These are phyloP conservation scores for Alternaria sp. DNA, from an alignment of 2,329 filamentous ascomycete species.

Conservation along the genomic window DNA sequence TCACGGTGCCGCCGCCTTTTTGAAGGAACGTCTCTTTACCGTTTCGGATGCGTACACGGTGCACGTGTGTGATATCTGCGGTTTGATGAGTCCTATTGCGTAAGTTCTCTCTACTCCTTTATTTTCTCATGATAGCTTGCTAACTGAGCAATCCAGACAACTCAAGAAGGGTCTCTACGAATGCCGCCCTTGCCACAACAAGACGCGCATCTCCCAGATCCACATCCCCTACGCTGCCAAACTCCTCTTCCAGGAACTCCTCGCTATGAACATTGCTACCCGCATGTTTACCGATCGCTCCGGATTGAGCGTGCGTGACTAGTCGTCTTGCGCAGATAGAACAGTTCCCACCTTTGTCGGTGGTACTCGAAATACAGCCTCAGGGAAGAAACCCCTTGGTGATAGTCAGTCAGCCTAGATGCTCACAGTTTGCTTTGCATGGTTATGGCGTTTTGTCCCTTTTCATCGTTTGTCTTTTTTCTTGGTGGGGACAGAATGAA, in stretches of 20 bases:
- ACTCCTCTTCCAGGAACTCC: slow-evolving; percentile 96
- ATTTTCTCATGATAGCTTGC: not conserved
- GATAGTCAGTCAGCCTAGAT: not conserved
- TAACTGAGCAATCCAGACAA: slow-evolving; percentile 66
- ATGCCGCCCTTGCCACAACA: slow-evolving; percentile 98
- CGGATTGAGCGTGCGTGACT: slow-evolving; percentile 72
- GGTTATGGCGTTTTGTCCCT: not conserved
- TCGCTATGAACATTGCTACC: slow-evolving; percentile 97
- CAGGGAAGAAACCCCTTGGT: not conserved
- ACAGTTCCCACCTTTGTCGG: not conserved
- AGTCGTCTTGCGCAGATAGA: slow-evolving; percentile 11
- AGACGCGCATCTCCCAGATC: slow-evolving; percentile 97
- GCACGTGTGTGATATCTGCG: slow-evolving; percentile 98
- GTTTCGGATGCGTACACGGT: slow-evolving; percentile 98
- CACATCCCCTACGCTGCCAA: slow-evolving; percentile 98
- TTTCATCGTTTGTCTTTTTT: not conserved
- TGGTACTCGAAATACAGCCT: not conserved
- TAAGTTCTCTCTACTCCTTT: slow-evolving; percentile 66
- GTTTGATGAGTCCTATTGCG: slow-evolving; percentile 98
- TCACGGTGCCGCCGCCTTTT: slow-evolving; percentile 95
- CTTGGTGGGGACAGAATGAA: not conserved
- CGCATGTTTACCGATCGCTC: slow-evolving; percentile 94
- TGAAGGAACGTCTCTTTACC: slow-evolving; percentile 97
- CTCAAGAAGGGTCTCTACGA: slow-evolving; percentile 96
- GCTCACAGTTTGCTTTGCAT: not conserved